phyloP scores from a whole-genome alignment of 768 basidiomycete genomes.

The Trametes elegans region DNA sequence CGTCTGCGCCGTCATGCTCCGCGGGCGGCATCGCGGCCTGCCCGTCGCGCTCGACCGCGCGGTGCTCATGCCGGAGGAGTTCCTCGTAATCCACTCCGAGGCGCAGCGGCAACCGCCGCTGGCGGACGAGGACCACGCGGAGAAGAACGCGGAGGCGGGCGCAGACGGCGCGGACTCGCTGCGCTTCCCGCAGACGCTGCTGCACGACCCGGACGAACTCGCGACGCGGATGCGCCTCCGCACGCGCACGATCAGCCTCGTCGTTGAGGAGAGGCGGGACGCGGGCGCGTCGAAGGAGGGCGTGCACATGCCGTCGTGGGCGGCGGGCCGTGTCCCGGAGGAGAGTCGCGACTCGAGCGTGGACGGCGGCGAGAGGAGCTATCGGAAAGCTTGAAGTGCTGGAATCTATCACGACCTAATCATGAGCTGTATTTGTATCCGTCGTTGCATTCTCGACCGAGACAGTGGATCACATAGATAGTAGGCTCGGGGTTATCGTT shows the following conservation, averaged over 20 bases:
- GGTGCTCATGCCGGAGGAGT: conserved; percentile 20
- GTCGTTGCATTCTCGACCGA: background rate
- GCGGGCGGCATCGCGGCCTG: conserved; percentile 86
- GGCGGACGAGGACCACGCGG: background rate
- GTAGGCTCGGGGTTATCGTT: background rate
- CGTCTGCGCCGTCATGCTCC: conserved; percentile 84
- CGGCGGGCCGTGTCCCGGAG: background rate
- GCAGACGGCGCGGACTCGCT: background rate
- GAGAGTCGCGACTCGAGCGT: background rate
- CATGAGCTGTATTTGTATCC: conserved; percentile 4
- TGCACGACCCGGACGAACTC: conserved; percentile 6
- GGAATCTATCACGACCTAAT: background rate
- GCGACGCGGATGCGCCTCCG: conserved; percentile 10
- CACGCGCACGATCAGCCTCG: conserved; percentile 14
- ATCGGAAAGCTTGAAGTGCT: conserved; percentile 8
- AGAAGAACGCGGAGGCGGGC: background rate
- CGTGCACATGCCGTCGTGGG: background rate
- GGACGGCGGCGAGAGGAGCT: background rate
- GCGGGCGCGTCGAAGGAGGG: background rate
- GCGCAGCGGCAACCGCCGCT: background rate
- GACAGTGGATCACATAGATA: background rate
- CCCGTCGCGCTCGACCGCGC: conserved; percentile 77
- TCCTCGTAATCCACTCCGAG: background rate
- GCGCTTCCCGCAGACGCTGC: background rate
- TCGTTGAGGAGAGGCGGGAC: conserved; percentile 15